Percentiles rank a stretch among this genome's conserved stretches.
These are phyloP conservation scores for Lathyrus oleraceus DNA, from an alignment of 306 rosid genomes.

Conservation along the genomic window DNA sequence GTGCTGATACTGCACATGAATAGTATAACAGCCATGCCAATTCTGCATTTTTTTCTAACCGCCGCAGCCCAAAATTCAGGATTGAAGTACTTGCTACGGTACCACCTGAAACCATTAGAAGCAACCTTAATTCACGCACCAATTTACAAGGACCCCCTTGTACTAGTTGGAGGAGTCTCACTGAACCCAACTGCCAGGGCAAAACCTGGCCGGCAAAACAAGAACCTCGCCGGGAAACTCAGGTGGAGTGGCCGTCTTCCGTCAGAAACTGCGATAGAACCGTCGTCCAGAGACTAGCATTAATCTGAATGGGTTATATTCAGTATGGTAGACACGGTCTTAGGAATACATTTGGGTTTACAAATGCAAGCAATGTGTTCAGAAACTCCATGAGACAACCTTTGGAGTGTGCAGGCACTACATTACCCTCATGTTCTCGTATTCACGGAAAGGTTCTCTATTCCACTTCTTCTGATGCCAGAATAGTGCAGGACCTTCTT, in stretches of 20 bases:
- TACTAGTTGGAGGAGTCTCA: not conserved
- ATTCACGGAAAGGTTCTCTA: constrained; percentile 35
- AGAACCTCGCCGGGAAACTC: not conserved
- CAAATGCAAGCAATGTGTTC: constrained; percentile 34
- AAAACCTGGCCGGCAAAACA: not conserved
- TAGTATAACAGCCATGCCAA: no score
- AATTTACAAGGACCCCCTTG: no score
- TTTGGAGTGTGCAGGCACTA: not conserved
- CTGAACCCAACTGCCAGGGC: not conserved
- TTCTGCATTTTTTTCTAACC: no score
- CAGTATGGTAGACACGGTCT: constrained; percentile 29
- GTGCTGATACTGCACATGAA: no score
- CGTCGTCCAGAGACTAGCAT: not conserved
- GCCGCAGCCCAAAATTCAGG: no score
- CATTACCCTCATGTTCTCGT: constrained; percentile 11
- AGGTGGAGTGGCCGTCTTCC: not conserved
- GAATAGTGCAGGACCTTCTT: constrained; percentile 53
- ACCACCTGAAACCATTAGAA: no score
- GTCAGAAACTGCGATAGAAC: not conserved
- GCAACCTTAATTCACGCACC: no score
- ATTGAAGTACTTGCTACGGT: no score
- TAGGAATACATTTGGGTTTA: constrained; percentile 29
- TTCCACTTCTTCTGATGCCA: constrained; percentile 42
- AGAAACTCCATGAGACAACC: constrained; percentile 37
- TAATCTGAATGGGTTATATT: constrained; percentile 38